Evolutionary conservation across 768 basidiomycete genomes (phyloP).

Genomic region (Leccinum truebloodii): DNA sequence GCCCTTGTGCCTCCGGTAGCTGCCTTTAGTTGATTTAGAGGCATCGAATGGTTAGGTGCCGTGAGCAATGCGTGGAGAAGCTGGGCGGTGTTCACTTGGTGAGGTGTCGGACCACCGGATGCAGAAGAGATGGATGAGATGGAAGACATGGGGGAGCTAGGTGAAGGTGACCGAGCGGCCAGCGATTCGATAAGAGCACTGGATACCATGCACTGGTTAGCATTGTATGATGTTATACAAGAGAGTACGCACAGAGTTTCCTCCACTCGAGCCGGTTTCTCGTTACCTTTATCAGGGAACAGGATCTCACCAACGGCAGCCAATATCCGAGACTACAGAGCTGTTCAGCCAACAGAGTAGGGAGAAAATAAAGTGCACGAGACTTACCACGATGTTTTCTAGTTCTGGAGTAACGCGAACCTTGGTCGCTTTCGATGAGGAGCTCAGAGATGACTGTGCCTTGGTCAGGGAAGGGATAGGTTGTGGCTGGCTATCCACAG

Average conservation of each 20-base stretch:
- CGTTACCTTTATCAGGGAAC: conserved; percentile 49
- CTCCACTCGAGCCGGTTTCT: conserved; percentile 51
- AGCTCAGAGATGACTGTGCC: conserved; percentile 12
- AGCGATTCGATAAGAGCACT: conserved; percentile 63
- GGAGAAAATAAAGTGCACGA: background rate
- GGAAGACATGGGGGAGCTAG: conserved; percentile 58
- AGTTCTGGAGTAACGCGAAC: conserved; percentile 60
- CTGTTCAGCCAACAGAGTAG: background rate
- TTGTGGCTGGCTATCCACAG: conserved; percentile 10
- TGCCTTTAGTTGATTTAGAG: conserved; percentile 64
- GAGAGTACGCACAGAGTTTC: conserved; percentile 58
- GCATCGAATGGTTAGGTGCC: conserved; percentile 54
- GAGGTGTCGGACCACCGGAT: conserved; percentile 50
- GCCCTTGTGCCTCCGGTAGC: conserved; percentile 60
- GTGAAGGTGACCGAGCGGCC: conserved; percentile 49
- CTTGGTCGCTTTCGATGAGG: conserved; percentile 33
- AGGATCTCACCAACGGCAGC: conserved; percentile 62
- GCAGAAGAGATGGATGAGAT: conserved; percentile 47
- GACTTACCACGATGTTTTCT: conserved; percentile 62
- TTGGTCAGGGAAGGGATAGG: conserved; percentile 3
- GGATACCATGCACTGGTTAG: conserved; percentile 6
- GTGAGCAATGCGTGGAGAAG: conserved; percentile 61
- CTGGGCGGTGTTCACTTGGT: conserved; percentile 72
- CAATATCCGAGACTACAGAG: conserved; percentile 66
- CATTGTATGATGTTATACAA: background rate